Conservation (phyloP, 768 basidiomycete species). For the Serendipita sp. region DNA sequence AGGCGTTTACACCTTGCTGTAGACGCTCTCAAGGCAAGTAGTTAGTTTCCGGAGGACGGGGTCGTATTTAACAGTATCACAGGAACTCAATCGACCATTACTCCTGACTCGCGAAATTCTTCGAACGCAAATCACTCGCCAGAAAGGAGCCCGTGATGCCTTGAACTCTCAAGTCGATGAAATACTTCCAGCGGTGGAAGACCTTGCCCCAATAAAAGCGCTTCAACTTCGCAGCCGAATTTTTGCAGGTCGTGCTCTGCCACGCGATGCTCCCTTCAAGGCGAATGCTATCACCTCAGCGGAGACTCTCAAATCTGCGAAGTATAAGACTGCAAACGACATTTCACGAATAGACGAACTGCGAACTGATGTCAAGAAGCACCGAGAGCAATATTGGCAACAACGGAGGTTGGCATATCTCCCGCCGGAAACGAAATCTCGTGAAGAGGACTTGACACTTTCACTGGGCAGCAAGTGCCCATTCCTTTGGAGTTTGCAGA, state of each 20-base stretch:
- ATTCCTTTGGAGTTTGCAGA: neutral
- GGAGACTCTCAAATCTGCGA: neutral
- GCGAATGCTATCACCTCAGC: neutral
- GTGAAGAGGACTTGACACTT: slow-evolving; percentile 3
- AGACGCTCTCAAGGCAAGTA: neutral
- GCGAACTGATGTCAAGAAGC: neutral
- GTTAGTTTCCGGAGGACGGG: too few relatives aligned
- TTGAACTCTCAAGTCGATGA: neutral
- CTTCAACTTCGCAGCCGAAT: neutral
- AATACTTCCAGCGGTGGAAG: neutral
- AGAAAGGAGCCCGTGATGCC: neutral
- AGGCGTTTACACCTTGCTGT: neutral
- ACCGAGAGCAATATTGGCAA: slow-evolving; percentile 3
- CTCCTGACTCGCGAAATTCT: neutral
- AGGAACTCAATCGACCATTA: neutral
- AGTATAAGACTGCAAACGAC: neutral
- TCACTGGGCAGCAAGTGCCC: slow-evolving; percentile 1
- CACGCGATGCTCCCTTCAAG: slow-evolving; percentile 2
- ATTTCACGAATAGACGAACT: neutral
- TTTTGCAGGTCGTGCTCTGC: neutral
- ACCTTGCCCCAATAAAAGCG: neutral
- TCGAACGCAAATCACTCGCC: neutral
- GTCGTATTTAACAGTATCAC: neutral
- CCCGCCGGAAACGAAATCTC: neutral
- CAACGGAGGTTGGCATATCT: slow-evolving; percentile 2